Percentiles rank a stretch among this genome's conserved stretches.
phyloP scores from a whole-genome alignment of 2,329 filamentous ascomycete genomes.

The Epichloe sibirici region DNA sequence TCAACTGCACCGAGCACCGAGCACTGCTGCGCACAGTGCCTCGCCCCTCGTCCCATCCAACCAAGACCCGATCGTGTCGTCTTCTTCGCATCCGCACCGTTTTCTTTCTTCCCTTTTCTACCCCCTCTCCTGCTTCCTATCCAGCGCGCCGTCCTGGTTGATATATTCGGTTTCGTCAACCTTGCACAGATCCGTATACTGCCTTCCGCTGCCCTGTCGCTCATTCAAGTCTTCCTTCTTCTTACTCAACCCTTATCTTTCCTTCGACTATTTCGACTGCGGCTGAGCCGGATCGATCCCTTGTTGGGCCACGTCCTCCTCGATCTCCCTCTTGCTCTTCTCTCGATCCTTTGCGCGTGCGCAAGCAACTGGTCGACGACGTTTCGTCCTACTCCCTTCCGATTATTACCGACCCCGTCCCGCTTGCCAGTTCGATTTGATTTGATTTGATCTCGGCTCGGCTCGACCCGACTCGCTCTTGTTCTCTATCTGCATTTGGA shows the following conservation, averaged over 20 bases:
- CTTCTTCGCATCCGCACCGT: not conserved
- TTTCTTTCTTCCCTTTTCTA: not conserved
- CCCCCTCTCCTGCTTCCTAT: not conserved
- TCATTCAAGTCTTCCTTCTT: slow-evolving; percentile 4
- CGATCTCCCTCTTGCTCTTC: not conserved
- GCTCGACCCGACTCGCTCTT: not conserved
- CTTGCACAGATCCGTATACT: not conserved
- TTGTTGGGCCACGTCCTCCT: slow-evolving; percentile 1
- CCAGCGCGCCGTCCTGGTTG: not conserved
- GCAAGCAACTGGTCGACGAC: slow-evolving; percentile 1
- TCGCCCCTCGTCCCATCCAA: not conserved
- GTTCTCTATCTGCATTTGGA: not conserved
- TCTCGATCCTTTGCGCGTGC: not conserved
- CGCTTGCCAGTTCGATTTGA: not conserved
- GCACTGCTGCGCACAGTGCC: not conserved
- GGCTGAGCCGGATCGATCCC: slow-evolving; percentile 10
- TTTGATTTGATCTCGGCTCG: not conserved
- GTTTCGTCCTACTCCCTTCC: not conserved
- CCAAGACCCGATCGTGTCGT: not conserved
- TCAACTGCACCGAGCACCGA: not conserved
- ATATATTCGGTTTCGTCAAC: not conserved
- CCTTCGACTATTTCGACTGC: slow-evolving; percentile 3
- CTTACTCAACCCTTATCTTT: not conserved
- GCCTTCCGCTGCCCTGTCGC: slow-evolving; percentile 5
- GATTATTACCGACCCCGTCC: not conserved